Evolutionary conservation across 148 eudicot species (phyloP), one percentile per base, ranked within the genome.

Genomic region (Arbutus unedo): DNA sequence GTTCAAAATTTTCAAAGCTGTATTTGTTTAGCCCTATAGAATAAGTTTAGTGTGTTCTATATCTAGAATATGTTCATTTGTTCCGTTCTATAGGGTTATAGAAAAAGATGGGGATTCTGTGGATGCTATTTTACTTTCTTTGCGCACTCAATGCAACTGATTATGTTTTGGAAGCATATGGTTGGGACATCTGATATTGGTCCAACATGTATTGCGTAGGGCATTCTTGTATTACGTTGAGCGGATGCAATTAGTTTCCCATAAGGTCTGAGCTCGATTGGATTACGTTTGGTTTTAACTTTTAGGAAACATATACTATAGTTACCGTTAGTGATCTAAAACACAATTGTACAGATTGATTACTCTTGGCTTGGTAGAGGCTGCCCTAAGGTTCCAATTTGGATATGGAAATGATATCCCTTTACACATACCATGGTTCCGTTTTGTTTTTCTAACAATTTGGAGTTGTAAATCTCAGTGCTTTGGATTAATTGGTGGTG

Each of bases 181-280:
- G 19, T 68, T 31, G 31, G 45, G 9, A 48, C n/a, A 21, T 19
- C 51, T 48, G 55, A 74, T 74, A 9, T 73, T 1, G 5, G 25
- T 73, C 76, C 54, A 73, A 73, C 77, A 73, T 73, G 77, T 73
- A 6, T 47, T 43, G 16, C 53, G 49, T 7, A 16, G 21, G 45
- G 21, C 53, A 18, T 73, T 8, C 53, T 45, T 73, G 50, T 9
- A 19, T 48, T 18, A 14, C 6, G 3, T 38, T 47, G 77, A 75
- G 11, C 9, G 54, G n/a, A 19, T 75, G 43, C 14, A 8, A 3
- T 75, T 75, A 16, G 54, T 75, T 75, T 75, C 43, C 8, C 10
- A 47, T 56, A 75, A 75, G 31, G 25, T 51, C 8, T 48, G 78
- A 75, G 78, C 57, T 75, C 78, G 6, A 9, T 74, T 74, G 51